Conservation (phyloP, 1,284 basidiomycete genomes). For the Moesziomyces globuligerus region DNA sequence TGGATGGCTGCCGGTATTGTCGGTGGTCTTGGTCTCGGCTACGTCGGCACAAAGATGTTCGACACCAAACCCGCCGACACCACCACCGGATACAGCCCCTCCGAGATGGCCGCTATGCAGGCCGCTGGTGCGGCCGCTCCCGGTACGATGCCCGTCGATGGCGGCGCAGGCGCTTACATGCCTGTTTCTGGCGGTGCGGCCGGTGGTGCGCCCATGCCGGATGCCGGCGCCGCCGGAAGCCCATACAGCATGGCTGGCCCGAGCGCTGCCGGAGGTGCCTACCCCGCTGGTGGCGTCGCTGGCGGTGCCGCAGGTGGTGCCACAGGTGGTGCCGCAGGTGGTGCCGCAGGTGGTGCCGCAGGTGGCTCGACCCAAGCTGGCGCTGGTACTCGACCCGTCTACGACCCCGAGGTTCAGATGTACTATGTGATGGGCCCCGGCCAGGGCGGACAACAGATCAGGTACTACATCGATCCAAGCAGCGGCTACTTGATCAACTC, state of each 20-base stretch:
- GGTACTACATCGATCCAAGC: constrained; percentile 22
- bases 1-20: neutral
- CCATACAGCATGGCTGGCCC: too few relatives aligned
- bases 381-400: constrained; percentile 1
- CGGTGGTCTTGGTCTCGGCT: constrained; percentile 13
- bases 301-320: neutral
- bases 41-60: constrained; percentile 18
- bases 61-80: constrained; percentile 36
- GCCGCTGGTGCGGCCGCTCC: constrained; percentile 18
- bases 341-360: neutral
- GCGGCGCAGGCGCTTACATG: neutral
- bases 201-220: neutral
- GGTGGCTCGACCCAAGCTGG: neutral
- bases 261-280: too few relatives aligned
- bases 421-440: constrained; percentile 4
- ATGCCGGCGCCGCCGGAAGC: neutral
- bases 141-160: constrained; percentile 17
- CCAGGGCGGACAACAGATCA: constrained; percentile 2
- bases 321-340: neutral
- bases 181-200: neutral
- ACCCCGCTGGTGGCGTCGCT: constrained; percentile 1
- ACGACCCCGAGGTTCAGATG: constrained; percentile 3
- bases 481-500: constrained; percentile 28
- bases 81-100: constrained; percentile 10
- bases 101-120: constrained; percentile 24